Conservation (phyloP, 495 filamentous ascomycete species). For the Penicillium desertorum region DNA sequence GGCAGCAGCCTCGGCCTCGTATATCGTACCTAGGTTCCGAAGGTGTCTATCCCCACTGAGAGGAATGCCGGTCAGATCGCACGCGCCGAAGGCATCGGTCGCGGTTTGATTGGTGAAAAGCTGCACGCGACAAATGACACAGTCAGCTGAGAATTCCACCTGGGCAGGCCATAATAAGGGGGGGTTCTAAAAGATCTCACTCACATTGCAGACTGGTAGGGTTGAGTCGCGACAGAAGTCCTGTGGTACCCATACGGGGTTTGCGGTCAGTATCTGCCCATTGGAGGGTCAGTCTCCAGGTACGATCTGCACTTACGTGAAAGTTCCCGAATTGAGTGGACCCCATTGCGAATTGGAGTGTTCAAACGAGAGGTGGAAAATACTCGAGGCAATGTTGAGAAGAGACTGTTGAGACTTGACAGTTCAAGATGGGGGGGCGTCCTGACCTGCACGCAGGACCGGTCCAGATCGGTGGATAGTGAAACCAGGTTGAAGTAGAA, state of each 20-base stretch:
- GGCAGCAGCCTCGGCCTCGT: not conserved
- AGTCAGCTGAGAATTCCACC: conserved; percentile 26
- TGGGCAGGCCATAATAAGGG: not conserved
- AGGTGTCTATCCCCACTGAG: conserved; percentile 63
- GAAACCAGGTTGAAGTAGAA: not conserved
- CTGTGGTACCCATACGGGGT: conserved; percentile 43
- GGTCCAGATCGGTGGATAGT: conserved; percentile 28
- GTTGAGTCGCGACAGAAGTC: conserved; percentile 96
- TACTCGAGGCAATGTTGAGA: conserved; percentile 16
- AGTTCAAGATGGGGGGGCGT: conserved; percentile 22
- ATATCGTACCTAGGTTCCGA: conserved; percentile 78
- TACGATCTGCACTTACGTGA: conserved; percentile 59
- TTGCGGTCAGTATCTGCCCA: conserved; percentile 24
- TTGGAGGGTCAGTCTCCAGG: conserved; percentile 13
- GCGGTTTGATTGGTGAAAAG: conserved; percentile 55
- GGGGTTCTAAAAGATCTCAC: conserved; percentile 36
- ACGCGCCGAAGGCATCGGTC: conserved; percentile 60
- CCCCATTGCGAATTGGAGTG: conserved; percentile 43
- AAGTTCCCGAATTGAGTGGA: conserved; percentile 86
- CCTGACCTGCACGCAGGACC: conserved; percentile 36
- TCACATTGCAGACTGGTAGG: conserved; percentile 93
- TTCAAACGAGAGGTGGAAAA: conserved; percentile 13
- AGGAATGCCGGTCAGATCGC: conserved; percentile 68
- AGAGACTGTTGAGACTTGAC: conserved; percentile 3
- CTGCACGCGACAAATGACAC: conserved; percentile 27